phyloP scores from a whole-genome alignment of 805 yeast species.

The Myxozyma kluyveri region DNA sequence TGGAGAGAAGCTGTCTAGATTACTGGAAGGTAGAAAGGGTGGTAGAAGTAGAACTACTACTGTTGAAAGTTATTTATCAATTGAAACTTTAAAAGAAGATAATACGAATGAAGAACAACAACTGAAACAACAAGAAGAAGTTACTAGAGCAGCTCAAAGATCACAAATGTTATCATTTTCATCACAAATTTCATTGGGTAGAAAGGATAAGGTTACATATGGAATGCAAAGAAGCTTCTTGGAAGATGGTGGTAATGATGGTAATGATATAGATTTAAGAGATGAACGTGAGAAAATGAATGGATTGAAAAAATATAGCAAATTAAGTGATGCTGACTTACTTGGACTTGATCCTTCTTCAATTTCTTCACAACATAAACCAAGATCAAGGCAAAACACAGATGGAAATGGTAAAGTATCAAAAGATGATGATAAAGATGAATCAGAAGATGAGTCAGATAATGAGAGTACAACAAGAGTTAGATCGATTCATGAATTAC shows the following conservation, averaged over 20 bases:
- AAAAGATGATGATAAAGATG: conserved; percentile 4
- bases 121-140: neutral
- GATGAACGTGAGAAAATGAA: neutral
- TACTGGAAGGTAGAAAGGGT: too few species aligned
- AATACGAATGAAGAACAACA: neutral
- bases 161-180: neutral
- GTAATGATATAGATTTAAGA: neutral
- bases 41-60: neutral
- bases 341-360: conserved; percentile 2
- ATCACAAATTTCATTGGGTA: neutral
- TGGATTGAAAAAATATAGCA: neutral
- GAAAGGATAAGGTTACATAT: conserved; percentile 18
- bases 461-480: neutral
- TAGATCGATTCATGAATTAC: conserved; percentile 30
- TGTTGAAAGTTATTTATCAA: conserved; percentile 2
- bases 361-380: neutral
- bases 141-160: neutral
- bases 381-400: neutral
- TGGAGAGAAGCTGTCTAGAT: too few species aligned
- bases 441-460: conserved; percentile 12
- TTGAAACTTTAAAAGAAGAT: conserved; percentile 7
- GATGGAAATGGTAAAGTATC: neutral
- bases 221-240: conserved; percentile 23
- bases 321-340: conserved; percentile 14
- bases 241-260: conserved; percentile 8